phyloP scores from a whole-genome alignment of 179 eudicot species.

The Carnegiea gigantea region DNA sequence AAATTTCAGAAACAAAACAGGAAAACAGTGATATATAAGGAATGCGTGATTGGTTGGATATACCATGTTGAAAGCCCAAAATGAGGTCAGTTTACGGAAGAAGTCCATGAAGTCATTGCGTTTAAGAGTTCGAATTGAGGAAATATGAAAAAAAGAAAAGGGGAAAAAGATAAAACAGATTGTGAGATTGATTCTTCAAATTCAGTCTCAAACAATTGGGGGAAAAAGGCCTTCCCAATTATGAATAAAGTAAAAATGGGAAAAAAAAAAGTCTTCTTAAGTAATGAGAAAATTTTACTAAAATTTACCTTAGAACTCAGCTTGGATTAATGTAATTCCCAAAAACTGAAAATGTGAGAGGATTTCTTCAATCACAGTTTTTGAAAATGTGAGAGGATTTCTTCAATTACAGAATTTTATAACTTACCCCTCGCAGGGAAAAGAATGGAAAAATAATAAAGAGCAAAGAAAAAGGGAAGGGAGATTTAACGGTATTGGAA shows the following conservation, averaged over 20 bases:
- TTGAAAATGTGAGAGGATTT: neutral
- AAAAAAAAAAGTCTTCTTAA: neutral
- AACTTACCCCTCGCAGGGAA: too few relatives aligned
- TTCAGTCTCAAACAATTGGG: too few relatives aligned
- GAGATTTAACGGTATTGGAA: too few relatives aligned
- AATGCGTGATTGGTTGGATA: neutral
- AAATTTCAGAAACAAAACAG: too few relatives aligned
- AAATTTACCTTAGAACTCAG: neutral
- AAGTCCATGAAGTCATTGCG: neutral
- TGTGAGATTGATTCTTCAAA: neutral
- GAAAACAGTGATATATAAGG: too few relatives aligned
- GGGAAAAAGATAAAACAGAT: neutral
- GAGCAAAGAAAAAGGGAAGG: neutral
- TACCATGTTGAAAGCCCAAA: neutral
- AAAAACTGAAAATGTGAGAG: neutral
- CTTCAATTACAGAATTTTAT: too few relatives aligned
- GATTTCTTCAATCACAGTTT: too few relatives aligned
- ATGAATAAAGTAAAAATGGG: neutral
- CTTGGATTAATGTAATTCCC: neutral
- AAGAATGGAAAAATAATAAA: neutral
- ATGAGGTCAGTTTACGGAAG: neutral
- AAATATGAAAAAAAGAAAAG: neutral
- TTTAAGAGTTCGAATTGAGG: too few relatives aligned
- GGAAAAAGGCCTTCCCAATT: too few relatives aligned
- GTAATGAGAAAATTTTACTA: neutral